Conservation (phyloP, 768 basidiomycete species). For the Mrakia frigida region DNA sequence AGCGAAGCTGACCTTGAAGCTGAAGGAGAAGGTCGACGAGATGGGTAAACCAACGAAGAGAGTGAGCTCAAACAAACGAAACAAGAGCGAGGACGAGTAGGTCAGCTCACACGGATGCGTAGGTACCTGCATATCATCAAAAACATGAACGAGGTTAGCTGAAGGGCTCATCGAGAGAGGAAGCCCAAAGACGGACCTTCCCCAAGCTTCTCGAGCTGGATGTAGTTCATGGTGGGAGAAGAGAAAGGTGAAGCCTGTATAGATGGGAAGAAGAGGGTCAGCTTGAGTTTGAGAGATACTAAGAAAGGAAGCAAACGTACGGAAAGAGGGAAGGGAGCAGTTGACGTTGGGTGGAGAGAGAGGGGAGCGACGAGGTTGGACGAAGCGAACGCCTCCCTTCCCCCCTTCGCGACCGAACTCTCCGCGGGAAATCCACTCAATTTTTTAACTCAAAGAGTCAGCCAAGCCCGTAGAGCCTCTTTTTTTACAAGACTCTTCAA, state of each 20-base stretch:
- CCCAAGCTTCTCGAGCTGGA: constrained; percentile 82
- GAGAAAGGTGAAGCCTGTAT: not conserved
- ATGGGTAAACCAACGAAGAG: not conserved
- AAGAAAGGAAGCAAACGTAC: not conserved
- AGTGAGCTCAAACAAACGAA: not conserved
- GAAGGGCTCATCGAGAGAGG: constrained; percentile 55
- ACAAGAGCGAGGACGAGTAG: not conserved
- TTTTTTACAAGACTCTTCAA: no score
- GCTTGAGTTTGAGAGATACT: not conserved
- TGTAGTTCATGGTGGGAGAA: constrained; percentile 52
- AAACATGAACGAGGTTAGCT: not conserved
- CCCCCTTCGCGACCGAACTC: no score
- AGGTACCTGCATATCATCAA: constrained; percentile 10
- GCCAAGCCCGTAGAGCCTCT: no score
- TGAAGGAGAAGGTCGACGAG: not conserved
- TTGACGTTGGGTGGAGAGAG: no score
- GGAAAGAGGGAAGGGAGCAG: no score
- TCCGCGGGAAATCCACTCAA: no score
- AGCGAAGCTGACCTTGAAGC: constrained; percentile 65
- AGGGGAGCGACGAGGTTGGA: no score
- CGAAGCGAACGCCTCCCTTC: no score
- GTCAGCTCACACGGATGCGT: constrained; percentile 13
- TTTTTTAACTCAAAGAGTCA: no score
- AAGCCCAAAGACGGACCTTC: constrained; percentile 89
- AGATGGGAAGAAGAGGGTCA: not conserved